Base-by-base conservation (phyloP, 352 stramenopile genomes). In the Albugo laibachii region DNA sequence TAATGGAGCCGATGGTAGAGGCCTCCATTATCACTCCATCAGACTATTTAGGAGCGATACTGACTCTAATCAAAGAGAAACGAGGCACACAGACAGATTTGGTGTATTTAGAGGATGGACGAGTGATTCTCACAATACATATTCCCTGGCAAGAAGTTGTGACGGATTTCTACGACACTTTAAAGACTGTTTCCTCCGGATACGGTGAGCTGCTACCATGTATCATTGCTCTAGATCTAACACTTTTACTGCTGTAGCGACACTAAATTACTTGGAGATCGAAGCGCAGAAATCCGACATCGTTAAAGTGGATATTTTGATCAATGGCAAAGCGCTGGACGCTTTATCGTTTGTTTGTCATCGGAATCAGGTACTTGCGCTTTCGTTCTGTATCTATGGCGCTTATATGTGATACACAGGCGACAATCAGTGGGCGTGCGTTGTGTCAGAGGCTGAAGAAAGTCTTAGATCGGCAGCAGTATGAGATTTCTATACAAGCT, bases 121-220 rank as follows among this genome's bases (percentile, higher is more conserved):
- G 74, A 8, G 86, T 97, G 56, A 64, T 98, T 42, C 80, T 99
- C 35, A 91, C 83, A 16, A 94, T 96, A 44, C 56, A 78, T 41
- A 80, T 99, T 36, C 95, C 96, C 31, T 99, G 93, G 95, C 88
- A 96, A 45, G 95, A 99, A 69, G 93, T 99, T 12, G 97, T 99
- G 44, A 98, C 79, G 19, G 96, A 99, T 63, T 99, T 99, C 49
- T 99, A 99, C 65, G 96, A 99, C 61, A 78, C 95, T 47, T 65
- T 98, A 40, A 99, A 98, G 69, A 97, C 80, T 24, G 74, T 95
- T 5, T 95, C 91, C 8, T 89, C 81, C 2, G 95, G 95, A 20
- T 98, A 97, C 56, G 95, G 94, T 63, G 76, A 54, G 57, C 51
- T 24, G 11, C 2, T 19, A 43, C 16, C 3, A 3, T 43, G 1